Conservation (phyloP, 257 asterid species). For the Capsicum chinense region DNA sequence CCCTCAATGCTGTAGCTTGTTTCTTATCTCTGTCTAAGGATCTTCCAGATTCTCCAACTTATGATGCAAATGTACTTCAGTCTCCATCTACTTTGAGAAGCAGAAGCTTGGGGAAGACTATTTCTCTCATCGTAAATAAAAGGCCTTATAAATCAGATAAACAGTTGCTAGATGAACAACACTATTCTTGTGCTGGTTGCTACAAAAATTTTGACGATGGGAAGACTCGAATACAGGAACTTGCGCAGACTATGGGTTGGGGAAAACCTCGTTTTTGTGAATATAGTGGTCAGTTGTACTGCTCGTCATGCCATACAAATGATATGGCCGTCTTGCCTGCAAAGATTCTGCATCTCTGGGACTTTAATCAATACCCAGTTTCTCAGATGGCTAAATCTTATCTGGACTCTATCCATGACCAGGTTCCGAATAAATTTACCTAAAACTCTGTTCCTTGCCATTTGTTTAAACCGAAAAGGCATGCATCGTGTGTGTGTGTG, state of each 20-base stretch:
- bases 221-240: conserved; percentile 67
- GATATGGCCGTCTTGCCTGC: conserved; percentile 92
- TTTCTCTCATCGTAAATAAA: conserved; percentile 70
- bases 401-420: conserved; percentile 83
- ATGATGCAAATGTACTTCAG: conserved; percentile 38
- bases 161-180: conserved; percentile 87
- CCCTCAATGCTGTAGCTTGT: conserved; percentile 54
- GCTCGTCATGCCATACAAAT: conserved; percentile 86
- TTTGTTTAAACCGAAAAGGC: neutral
- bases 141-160: conserved; percentile 65
- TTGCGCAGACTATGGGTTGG: conserved; percentile 83
- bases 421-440: conserved; percentile 49
- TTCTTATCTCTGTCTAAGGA: conserved; percentile 72
- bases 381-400: conserved; percentile 89
- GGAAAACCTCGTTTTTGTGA: conserved; percentile 95
- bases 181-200: conserved; percentile 88
- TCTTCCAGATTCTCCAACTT: conserved; percentile 54
- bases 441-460: neutral
- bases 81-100: conserved; percentile 41
- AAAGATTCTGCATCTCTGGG: conserved; percentile 88
- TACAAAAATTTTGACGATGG: conserved; percentile 73
- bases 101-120: conserved; percentile 69
- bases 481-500: neutral
- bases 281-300: conserved; percentile 84
- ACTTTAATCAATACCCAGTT: conserved; percentile 79